Base-by-base conservation (phyloP, 2,329 filamentous ascomycete genomes). In the Fusarium papillatum region DNA sequence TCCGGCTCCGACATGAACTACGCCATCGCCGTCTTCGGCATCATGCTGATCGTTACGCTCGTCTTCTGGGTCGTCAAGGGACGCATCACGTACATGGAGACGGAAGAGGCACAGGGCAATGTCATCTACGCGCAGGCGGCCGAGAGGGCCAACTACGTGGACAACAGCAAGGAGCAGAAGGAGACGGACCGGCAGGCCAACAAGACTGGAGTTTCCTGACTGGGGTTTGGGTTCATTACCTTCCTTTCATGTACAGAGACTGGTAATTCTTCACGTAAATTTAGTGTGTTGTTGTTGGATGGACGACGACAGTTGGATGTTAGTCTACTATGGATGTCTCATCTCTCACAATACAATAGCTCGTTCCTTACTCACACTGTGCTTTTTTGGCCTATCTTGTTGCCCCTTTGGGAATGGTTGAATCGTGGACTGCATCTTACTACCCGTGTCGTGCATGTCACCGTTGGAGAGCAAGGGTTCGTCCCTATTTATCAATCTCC, bases 11-110 rank as follows among this genome's bases (percentile, higher is more conserved):
- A 90, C 70, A 90, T 90, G 89, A 90, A 90, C 79, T 90, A 87
- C 76, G 89, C 89, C 8, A 90, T 90, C 74, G 89, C 86, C 1
- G 88, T 90, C 1, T 90, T 90, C 74, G 89, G 87, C 2, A 84
- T 90, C 26, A 89, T 90, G 88, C 73, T 90, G 64, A 81, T 89
- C 4, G 83, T 90, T 10, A 83, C 88, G 0, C 46, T 89, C 2
- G 83, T 80, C 0, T 90, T 90, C 71, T 90, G 88, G 88, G 81
- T 89, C 43, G 64, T 88, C 46, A 84, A 85, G 75, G 89, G 88
- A 2, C 83, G 84, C 7, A 76, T 80, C 29, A 85, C 59, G 80
- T 87, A 82, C 75, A 70, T 80, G 50, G 76, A 80, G 69, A 79
- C 78, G 0, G 78, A 80, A 64, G 78, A 80, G 64, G 79, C 78